Conservation (phyloP, 164 flowering plant species). For the Annona squamosa region DNA sequence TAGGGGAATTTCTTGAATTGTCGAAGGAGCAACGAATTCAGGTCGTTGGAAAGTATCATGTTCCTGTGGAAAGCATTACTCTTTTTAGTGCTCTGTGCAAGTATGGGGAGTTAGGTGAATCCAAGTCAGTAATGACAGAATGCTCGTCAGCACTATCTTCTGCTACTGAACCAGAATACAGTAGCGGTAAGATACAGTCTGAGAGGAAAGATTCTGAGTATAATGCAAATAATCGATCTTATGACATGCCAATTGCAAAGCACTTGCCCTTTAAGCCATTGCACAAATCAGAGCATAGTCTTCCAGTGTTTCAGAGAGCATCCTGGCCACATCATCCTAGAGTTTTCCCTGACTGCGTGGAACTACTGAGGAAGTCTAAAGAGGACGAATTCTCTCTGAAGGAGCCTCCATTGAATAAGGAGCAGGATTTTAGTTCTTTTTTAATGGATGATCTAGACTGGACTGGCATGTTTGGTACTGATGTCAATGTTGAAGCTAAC, state of each 20-base stretch:
- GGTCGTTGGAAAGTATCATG: conserved; percentile 42
- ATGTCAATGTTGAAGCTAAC: conserved; percentile 39
- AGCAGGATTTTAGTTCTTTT: conserved; percentile 16
- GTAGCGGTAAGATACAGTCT: conserved; percentile 25
- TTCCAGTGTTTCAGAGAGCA: conserved; percentile 16
- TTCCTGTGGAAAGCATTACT: conserved; percentile 60
- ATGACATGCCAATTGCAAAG: conserved; percentile 22
- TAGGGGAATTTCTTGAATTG: conserved; percentile 53
- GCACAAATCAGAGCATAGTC: conserved; percentile 19
- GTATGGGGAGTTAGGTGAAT: conserved; percentile 78
- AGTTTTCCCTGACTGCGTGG: conserved; percentile 13
- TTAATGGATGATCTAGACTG: conserved; percentile 16
- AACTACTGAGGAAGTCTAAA: conserved; percentile 16
- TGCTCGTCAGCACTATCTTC: conserved; percentile 81
- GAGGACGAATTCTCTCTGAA: conserved; percentile 12
- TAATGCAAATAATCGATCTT: conserved; percentile 17
- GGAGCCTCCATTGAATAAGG: conserved; percentile 21
- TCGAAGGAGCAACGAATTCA: conserved; percentile 40
- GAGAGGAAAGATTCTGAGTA: conserved; percentile 37
- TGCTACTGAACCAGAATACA: conserved; percentile 50
- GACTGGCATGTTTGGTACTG: conserved; percentile 17
- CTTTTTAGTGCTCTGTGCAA: conserved; percentile 57
- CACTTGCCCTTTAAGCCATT: conserved; percentile 16
- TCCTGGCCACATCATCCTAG: conserved; percentile 18
- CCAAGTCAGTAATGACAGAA: conserved; percentile 84